Percentiles rank a stretch among this genome's conserved stretches.
phyloP scores from a whole-genome alignment of 352 stramenopile species.

The Peronospora farinosa region DNA sequence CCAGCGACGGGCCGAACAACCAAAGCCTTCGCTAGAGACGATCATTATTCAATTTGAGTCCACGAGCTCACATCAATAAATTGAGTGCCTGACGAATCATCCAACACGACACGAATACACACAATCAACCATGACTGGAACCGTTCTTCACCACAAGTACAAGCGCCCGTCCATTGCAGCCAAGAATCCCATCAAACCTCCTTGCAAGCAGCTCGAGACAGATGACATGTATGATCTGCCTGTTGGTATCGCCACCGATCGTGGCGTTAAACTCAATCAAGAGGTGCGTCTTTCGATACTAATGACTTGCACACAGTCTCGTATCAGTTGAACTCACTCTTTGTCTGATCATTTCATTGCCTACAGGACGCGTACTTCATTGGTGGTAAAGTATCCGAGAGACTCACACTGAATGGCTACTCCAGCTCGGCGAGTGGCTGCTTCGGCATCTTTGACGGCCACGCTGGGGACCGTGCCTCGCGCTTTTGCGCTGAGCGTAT shows the following conservation, averaged over 20 bases:
- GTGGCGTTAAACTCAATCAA: constrained; percentile 66
- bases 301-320: background rate
- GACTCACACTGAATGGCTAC: constrained; percentile 79
- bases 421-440: constrained; percentile 48
- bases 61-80: constrained; percentile 7
- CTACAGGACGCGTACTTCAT: constrained; percentile 78
- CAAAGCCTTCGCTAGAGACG: background rate
- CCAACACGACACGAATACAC: background rate
- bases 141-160: constrained; percentile 30
- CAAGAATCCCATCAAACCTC: constrained; percentile 15
- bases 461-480: constrained; percentile 71
- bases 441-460: constrained; percentile 82
- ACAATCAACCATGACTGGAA: constrained; percentile 13
- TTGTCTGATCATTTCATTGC: background rate
- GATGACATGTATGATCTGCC: constrained; percentile 41
- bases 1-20: constrained; percentile 1
- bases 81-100: background rate
- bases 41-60: constrained; percentile 18
- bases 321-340: background rate
- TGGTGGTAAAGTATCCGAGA: constrained; percentile 45
- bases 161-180: constrained; percentile 24
- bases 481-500: constrained; percentile 72
- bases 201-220: constrained; percentile 36
- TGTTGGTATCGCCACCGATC: constrained; percentile 62
- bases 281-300: constrained; percentile 39